Conservation (phyloP, 805 yeast species). For the Kluyveromyces aestuarii region DNA sequence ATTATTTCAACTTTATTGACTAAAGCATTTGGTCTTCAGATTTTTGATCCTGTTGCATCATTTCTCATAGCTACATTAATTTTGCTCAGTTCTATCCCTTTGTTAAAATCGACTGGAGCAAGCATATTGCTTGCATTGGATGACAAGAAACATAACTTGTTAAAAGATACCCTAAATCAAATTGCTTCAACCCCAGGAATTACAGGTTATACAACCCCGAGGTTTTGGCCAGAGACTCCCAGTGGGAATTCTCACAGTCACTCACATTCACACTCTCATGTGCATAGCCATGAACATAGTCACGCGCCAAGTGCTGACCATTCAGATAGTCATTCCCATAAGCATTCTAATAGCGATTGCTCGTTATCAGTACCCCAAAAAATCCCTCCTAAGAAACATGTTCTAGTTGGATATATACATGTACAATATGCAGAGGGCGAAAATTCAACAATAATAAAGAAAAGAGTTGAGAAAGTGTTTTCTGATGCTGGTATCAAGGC, state of each 20-base stretch:
- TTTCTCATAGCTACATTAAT: slow-evolving; percentile 76
- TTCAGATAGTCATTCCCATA: slow-evolving; percentile 34
- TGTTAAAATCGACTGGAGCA: slow-evolving; percentile 71
- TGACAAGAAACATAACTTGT: slow-evolving; percentile 47
- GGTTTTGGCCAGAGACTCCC: slow-evolving; percentile 70
- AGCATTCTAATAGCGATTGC: slow-evolving; percentile 16
- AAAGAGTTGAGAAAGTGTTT: slow-evolving; percentile 50
- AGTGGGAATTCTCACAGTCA: slow-evolving; percentile 19
- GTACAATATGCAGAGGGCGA: slow-evolving; percentile 63
- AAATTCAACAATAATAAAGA: slow-evolving; percentile 49
- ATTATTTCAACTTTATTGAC: slow-evolving; percentile 81
- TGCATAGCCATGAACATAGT: slow-evolving; percentile 7
- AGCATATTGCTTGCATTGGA: slow-evolving; percentile 57
- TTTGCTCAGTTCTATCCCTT: slow-evolving; percentile 73
- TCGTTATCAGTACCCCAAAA: slow-evolving; percentile 16
- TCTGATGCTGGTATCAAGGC: slow-evolving; percentile 40
- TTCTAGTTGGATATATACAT: slow-evolving; percentile 71
- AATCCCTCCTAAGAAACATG: slow-evolving; percentile 24
- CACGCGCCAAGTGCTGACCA: slow-evolving; percentile 29
- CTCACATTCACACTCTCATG: slow-evolving; percentile 18
- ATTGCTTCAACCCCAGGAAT: slow-evolving; percentile 68
- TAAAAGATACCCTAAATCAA: slow-evolving; percentile 60
- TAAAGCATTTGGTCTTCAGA: slow-evolving; percentile 51
- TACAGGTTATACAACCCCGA: slow-evolving; percentile 75
- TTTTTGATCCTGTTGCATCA: slow-evolving; percentile 91